Evolutionary conservation across 441 rosid genomes (phyloP).

Genomic region (Oxalis stricta): DNA sequence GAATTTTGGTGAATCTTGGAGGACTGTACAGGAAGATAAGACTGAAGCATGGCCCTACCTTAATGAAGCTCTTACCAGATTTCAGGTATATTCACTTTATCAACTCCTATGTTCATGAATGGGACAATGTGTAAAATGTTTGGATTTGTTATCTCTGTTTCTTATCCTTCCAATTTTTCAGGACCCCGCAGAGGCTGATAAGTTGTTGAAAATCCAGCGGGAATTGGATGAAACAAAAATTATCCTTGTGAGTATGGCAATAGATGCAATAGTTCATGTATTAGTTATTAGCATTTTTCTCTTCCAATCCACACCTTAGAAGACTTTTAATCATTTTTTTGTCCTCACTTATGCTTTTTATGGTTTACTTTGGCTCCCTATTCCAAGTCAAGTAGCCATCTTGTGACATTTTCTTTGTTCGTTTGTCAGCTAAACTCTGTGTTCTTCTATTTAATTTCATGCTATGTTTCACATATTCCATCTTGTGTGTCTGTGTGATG

Average conservation of each 20-base stretch:
- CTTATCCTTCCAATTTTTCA: constrained; percentile 17
- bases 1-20: constrained; percentile 84
- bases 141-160: too few relatives aligned
- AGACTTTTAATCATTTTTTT: neutral
- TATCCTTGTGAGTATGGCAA: constrained; percentile 63
- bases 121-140: too few relatives aligned
- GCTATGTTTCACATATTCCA: too few relatives aligned
- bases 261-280: constrained; percentile 1
- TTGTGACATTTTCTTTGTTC: too few relatives aligned
- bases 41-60: constrained; percentile 77
- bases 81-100: constrained; percentile 39
- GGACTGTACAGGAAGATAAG: constrained; percentile 41
- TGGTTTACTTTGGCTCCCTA: too few relatives aligned
- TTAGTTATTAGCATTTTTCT: neutral
- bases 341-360: neutral
- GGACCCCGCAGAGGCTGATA: constrained; percentile 99
- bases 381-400: too few relatives aligned
- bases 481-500: too few relatives aligned
- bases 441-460: too few relatives aligned
- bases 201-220: constrained; percentile 87
- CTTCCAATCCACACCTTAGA: neutral
- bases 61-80: constrained; percentile 61
- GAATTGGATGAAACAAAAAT: constrained; percentile 97
- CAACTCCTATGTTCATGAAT: neutral
- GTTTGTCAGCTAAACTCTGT: too few relatives aligned